Evolutionary conservation across 139 green algal genomes (phyloP).

Genomic region (Chlorella ohadii): DNA sequence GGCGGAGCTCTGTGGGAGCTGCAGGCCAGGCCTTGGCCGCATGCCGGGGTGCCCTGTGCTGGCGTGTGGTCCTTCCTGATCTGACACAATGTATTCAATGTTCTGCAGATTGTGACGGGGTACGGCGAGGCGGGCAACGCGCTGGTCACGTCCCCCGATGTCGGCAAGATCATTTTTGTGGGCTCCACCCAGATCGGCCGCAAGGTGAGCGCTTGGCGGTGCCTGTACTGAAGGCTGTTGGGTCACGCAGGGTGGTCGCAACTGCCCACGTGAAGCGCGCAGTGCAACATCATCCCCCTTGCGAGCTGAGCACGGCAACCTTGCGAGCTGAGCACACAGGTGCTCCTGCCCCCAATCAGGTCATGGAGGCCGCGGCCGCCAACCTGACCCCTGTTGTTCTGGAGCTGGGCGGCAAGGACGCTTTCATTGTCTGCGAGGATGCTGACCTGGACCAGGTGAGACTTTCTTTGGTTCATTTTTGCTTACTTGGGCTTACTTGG

Average conservation of each 20-base stretch:
- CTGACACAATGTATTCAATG: background rate
- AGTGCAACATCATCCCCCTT: no score
- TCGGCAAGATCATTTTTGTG: constrained; percentile 95
- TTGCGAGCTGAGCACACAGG: no score
- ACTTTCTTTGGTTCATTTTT: no score
- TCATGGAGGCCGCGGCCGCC: constrained; percentile 82
- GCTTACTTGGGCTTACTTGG: no score
- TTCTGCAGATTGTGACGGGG: constrained; percentile 47
- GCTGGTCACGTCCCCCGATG: constrained; percentile 80
- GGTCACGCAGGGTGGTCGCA: constrained; percentile 24
- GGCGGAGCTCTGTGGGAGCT: no score
- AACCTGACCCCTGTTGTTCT: constrained; percentile 94
- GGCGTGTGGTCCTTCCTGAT: no score
- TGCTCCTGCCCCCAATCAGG: no score
- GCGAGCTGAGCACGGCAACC: no score
- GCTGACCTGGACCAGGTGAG: constrained; percentile 80
- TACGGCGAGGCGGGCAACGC: constrained; percentile 92
- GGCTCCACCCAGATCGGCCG: constrained; percentile 76
- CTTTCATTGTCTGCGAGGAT: constrained; percentile 95
- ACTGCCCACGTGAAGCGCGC: no score
- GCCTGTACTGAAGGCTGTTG: no score
- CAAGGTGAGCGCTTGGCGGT: background rate
- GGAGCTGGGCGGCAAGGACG: constrained; percentile 98
- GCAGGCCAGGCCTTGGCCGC: no score
- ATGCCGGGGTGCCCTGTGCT: no score